phyloP scores from a whole-genome alignment of 1,284 basidiomycete genomes.

The Pseudozyma tsukubaensis region DNA sequence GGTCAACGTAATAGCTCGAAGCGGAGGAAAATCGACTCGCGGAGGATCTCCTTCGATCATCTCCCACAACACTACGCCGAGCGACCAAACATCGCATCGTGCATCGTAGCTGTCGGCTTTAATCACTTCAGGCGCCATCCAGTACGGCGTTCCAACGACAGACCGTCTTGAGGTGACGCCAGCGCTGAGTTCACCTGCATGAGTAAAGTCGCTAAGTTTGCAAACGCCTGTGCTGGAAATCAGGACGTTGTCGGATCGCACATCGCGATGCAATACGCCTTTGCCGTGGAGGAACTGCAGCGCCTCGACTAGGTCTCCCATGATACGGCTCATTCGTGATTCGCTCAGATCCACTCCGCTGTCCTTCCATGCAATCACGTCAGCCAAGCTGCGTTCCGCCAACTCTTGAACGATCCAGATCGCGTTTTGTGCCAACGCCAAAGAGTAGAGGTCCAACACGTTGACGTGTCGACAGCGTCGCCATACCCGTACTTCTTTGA shows the following conservation, averaged over 20 bases:
- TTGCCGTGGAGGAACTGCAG: conserved; percentile 52
- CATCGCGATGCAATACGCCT: conserved; percentile 54
- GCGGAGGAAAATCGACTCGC: conserved; percentile 57
- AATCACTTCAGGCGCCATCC: conserved; percentile 66
- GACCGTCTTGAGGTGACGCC: conserved; percentile 29
- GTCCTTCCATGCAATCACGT: conserved; percentile 51
- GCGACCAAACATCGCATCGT: conserved; percentile 58
- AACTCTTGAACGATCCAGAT: conserved; percentile 63
- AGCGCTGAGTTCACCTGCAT: conserved; percentile 46
- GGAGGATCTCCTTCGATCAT: conserved; percentile 63
- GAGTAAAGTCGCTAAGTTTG: conserved; percentile 61
- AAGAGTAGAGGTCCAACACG: conserved; percentile 49
- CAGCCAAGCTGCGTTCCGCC: conserved; percentile 53
- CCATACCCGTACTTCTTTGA: conserved; percentile 56
- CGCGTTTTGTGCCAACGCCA: conserved; percentile 32
- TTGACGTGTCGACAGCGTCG: conserved; percentile 47
- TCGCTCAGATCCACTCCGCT: conserved; percentile 43
- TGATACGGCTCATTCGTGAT: conserved; percentile 52
- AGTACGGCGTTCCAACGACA: conserved; percentile 61
- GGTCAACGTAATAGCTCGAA: conserved; percentile 59
- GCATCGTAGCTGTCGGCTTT: conserved; percentile 52
- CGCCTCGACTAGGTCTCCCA: conserved; percentile 48
- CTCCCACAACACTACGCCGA: conserved; percentile 60
- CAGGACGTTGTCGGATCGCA: conserved; percentile 59
- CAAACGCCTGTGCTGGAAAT: conserved; percentile 47